These are phyloP conservation scores for Conticribra weissflogii DNA, from an alignment of 108 stramenopile genomes.

Conservation along the genomic window DNA sequence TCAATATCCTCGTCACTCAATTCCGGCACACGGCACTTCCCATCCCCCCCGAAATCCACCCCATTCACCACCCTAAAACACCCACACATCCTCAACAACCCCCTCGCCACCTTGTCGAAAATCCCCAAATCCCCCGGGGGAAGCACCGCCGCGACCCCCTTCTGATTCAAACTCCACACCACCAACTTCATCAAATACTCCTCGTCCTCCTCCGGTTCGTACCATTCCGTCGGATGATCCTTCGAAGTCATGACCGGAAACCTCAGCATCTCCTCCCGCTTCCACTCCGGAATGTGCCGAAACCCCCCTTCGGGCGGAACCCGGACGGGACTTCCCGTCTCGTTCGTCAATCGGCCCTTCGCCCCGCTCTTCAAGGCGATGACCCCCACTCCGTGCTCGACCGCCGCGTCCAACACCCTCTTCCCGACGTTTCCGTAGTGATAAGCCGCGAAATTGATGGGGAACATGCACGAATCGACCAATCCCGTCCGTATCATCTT, in stretches of 20 bases:
- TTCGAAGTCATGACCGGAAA: constrained; percentile 40
- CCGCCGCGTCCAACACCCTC: constrained; percentile 41
- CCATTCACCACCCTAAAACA: constrained; percentile 39
- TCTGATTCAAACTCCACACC: constrained; percentile 47
- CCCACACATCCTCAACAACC: too few species aligned
- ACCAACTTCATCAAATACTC: constrained; percentile 35
- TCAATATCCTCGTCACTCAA: constrained; percentile 38
- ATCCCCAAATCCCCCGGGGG: constrained; percentile 35
- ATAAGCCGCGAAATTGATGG: constrained; percentile 45
- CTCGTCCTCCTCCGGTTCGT: constrained; percentile 49
- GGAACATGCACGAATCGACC: constrained; percentile 51
- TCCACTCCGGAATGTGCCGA: constrained; percentile 52
- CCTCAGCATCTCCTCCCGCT: constrained; percentile 49
- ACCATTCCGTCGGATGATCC: constrained; percentile 42
- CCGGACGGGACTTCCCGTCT: constrained; percentile 26
- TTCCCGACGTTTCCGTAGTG: constrained; percentile 45
- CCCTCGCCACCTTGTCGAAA: too few species aligned
- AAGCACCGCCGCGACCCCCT: constrained; percentile 36
- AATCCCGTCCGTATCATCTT: constrained; percentile 44
- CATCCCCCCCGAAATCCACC: constrained; percentile 30
- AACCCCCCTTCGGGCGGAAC: constrained; percentile 25
- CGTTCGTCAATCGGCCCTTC: constrained; percentile 22
- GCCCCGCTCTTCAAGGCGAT: constrained; percentile 47
- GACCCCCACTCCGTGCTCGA: constrained; percentile 35
- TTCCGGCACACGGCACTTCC: constrained; percentile 37